Percentiles rank a stretch among this genome's conserved stretches.
Evolutionary conservation across 768 basidiomycete species (phyloP).

Genomic region (Phanerodontia chrysosporium): DNA sequence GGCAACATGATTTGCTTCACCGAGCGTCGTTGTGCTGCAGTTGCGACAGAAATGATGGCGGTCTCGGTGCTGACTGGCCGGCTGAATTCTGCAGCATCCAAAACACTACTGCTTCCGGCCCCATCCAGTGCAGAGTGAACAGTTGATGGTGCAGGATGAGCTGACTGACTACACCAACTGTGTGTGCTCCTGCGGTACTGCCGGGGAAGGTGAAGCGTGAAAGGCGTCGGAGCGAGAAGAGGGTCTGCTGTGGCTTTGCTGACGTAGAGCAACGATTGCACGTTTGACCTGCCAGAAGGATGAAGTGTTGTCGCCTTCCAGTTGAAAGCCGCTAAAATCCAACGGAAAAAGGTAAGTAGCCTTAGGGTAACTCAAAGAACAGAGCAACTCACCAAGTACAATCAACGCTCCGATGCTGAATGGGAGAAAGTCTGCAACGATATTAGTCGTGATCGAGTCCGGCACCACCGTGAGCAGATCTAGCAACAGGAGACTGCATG

Average conservation of each 20-base stretch:
- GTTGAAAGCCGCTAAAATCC: constrained; percentile 22
- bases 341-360: background rate
- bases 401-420: constrained; percentile 37
- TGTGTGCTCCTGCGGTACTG: background rate
- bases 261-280: constrained; percentile 1
- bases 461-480: constrained; percentile 40
- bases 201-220: constrained; percentile 14
- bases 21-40: constrained; percentile 1
- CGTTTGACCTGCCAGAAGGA: background rate
- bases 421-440: constrained; percentile 38
- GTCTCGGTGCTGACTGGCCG: constrained; percentile 10
- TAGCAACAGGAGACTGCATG: constrained; percentile 37
- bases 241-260: constrained; percentile 2
- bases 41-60: constrained; percentile 10
- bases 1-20: constrained; percentile 1
- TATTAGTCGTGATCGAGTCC: constrained; percentile 28
- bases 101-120: no score
- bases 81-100: background rate
- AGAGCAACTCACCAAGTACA: constrained; percentile 35
- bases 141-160: background rate
- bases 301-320: background rate
- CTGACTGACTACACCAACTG: constrained; percentile 6
- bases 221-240: constrained; percentile 13
- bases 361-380: background rate
- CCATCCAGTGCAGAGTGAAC: background rate